Conservation (phyloP, 169 alveolate genomes). For the Theileria orientalis region DNA sequence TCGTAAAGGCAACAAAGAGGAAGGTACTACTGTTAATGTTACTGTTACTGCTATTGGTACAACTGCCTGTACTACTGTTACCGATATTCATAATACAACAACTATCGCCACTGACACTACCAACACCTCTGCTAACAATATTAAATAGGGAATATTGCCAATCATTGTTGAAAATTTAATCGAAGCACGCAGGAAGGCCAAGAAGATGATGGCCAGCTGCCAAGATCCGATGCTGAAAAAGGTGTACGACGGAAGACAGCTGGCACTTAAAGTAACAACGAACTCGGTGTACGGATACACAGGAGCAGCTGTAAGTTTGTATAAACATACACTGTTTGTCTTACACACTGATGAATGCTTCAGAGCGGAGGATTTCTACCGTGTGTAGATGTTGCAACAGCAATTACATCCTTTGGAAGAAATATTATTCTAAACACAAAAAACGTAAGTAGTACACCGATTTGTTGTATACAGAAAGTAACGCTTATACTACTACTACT, state of each 20-base stretch:
- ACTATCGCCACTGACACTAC: neutral
- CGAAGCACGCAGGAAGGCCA: conserved; percentile 94
- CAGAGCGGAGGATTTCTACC: conserved; percentile 94
- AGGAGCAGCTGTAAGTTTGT: conserved; percentile 88
- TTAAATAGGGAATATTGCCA: conserved; percentile 88
- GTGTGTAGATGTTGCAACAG: conserved; percentile 92
- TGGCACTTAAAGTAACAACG: conserved; percentile 97
- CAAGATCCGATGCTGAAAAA: conserved; percentile 89
- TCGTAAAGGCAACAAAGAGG: conserved; percentile 41
- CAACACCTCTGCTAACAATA: conserved; percentile 78
- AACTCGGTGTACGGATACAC: conserved; percentile 99
- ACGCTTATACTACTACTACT: too few relatives aligned
- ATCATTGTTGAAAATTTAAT: conserved; percentile 94
- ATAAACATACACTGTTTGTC: neutral
- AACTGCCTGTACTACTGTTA: neutral
- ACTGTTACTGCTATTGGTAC: too few relatives aligned
- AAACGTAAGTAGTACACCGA: conserved; percentile 14
- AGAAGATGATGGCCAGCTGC: conserved; percentile 87
- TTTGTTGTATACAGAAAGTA: too few relatives aligned
- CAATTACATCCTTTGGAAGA: conserved; percentile 97
- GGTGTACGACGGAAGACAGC: conserved; percentile 98
- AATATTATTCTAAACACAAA: conserved; percentile 89
- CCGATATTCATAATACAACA: conserved; percentile 24
- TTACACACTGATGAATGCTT: too few relatives aligned
- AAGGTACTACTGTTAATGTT: too few relatives aligned